Conservation (phyloP, 208 protist genomes). For the Trypanosoma grayi region DNA sequence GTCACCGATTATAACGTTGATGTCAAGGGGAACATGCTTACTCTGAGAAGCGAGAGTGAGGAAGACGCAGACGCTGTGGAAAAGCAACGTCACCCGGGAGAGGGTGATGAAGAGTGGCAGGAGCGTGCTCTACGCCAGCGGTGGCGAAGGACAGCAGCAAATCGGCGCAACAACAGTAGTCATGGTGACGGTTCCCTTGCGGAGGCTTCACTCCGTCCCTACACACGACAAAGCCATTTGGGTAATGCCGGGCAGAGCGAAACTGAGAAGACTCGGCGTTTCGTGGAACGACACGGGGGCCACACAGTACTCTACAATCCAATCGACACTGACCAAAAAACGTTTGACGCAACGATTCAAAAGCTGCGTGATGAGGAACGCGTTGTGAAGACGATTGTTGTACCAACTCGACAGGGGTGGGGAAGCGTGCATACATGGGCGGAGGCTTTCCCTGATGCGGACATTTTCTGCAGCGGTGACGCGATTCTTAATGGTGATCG, state of each 20-base stretch:
- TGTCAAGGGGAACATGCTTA: constrained; percentile 53
- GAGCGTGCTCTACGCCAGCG: constrained; percentile 1
- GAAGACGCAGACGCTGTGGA: constrained; percentile 6
- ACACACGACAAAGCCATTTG: constrained; percentile 19
- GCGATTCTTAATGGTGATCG: constrained; percentile 5
- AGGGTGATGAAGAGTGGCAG: constrained; percentile 13
- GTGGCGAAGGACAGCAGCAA: constrained; percentile 8
- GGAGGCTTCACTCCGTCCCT: not conserved
- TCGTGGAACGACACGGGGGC: constrained; percentile 38
- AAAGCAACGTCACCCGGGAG: constrained; percentile 1
- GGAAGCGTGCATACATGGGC: constrained; percentile 66
- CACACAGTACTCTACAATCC: constrained; percentile 88
- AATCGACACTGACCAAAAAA: constrained; percentile 58
- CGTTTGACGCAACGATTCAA: constrained; percentile 46
- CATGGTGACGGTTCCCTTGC: constrained; percentile 14
- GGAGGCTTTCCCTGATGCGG: constrained; percentile 76
- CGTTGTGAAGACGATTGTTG: constrained; percentile 72
- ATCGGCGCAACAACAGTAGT: constrained; percentile 11
- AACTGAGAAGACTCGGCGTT: constrained; percentile 18
- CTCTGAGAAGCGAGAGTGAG: constrained; percentile 14
- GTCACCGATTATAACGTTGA: constrained; percentile 62
- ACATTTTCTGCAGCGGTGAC: constrained; percentile 44
- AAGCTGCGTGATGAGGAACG: constrained; percentile 63
- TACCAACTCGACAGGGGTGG: constrained; percentile 69
- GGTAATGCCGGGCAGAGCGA: not conserved